phyloP scores from a whole-genome alignment of 805 yeast species.

The Spathaspora gorwiae region DNA sequence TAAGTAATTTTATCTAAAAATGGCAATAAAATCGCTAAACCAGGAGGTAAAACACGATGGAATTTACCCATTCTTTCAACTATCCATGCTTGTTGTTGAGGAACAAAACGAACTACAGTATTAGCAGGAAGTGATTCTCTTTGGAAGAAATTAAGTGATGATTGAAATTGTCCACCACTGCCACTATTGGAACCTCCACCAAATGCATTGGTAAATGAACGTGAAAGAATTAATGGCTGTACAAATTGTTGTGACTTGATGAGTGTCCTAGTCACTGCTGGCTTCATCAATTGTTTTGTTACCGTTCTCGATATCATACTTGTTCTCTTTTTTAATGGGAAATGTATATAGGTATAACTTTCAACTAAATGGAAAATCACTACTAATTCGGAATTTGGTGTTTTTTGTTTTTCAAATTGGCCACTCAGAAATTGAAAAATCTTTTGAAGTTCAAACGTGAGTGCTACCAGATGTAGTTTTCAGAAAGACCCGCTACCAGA shows the following conservation, averaged over 20 bases:
- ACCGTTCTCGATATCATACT: neutral
- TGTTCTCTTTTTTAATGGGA: neutral
- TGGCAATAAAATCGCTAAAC: conserved; percentile 70
- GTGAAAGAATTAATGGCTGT: neutral
- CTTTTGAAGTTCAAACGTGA: no score
- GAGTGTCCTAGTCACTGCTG: neutral
- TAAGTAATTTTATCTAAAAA: conserved; percentile 71
- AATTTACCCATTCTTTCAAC: conserved; percentile 90
- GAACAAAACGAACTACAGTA: conserved; percentile 73
- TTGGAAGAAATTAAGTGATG: conserved; percentile 51
- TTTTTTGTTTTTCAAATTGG: no score
- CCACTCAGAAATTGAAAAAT: no score
- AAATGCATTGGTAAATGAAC: neutral
- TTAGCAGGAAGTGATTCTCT: conserved; percentile 62
- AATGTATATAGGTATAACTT: no score
- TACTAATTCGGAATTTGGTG: no score
- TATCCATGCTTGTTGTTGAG: conserved; percentile 88
- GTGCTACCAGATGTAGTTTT: neutral
- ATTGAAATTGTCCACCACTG: neutral
- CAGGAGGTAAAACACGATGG: conserved; percentile 62
- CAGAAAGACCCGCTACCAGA: no score
- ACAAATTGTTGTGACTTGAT: no score
- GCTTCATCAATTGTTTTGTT: neutral
- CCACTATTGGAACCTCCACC: neutral
- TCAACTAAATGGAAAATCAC: no score